phyloP scores from a whole-genome alignment of 306 rosid species.

The Rubus parviflorus region DNA sequence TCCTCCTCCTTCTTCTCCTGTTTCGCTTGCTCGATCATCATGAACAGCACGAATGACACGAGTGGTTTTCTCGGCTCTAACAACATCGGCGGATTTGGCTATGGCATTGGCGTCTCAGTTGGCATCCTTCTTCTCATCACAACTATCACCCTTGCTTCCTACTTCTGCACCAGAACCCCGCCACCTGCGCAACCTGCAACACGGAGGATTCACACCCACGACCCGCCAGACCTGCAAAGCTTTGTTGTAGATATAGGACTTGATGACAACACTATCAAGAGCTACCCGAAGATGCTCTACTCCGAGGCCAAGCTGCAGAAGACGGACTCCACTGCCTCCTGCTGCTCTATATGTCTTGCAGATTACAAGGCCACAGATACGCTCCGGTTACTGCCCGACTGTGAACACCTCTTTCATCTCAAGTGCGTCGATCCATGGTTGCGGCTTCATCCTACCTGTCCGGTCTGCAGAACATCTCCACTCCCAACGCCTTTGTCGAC shows the following conservation, averaged over 20 bases:
- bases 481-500: conserved; percentile 85
- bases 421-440: conserved; percentile 89
- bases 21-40: conserved; percentile 7
- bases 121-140: conserved; percentile 83
- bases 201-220: conserved; percentile 11
- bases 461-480: conserved; percentile 90
- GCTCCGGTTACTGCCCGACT: conserved; percentile 73
- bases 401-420: conserved; percentile 69
- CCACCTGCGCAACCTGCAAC: conserved; percentile 22
- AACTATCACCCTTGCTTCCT: conserved; percentile 79
- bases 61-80: conserved; percentile 58
- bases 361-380: conserved; percentile 65
- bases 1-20: conserved; percentile 2
- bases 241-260: conserved; percentile 65
- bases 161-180: conserved; percentile 60
- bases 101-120: conserved; percentile 81
- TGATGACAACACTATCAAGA: conserved; percentile 59
- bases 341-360: conserved; percentile 80
- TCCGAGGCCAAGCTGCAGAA: conserved; percentile 60
- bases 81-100: conserved; percentile 69
- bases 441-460: conserved; percentile 81
- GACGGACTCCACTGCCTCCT: conserved; percentile 46
- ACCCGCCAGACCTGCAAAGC: conserved; percentile 32
- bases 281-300: conserved; percentile 69
- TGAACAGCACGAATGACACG: conserved; percentile 46